Evolutionary conservation across 2,329 filamentous ascomycete genomes (phyloP), one percentile per base, ranked within the genome.

Genomic region (Dactylellina leptospora): DNA sequence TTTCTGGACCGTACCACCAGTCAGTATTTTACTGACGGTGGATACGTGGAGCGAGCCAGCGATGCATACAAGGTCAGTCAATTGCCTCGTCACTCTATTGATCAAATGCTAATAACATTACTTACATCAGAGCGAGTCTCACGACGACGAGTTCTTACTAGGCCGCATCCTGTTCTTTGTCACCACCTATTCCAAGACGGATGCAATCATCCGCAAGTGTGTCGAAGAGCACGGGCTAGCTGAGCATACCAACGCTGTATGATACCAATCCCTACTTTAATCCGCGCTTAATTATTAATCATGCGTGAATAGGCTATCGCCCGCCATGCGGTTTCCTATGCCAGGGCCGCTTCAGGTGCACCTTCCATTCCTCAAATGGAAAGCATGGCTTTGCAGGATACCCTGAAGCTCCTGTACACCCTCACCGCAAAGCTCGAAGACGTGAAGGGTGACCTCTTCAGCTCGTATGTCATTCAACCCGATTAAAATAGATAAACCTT

Each of bases 361-460:
- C 36, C 28, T 5, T 2, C 36, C 16, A 75, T 75, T n/a, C 47
- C 75, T 6, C 84, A 85, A 0, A 90, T 93, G 84, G 87, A 90
- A 74, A 87, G 90, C 68, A 87, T 93, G 86, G 92, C 93, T 0
- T 83, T 97, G 36, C 84, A 84, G 6, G 93, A 97, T 79, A 93
- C 90, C 0, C 82, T 95, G 53, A 97, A 96, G 78, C 84, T 97
- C 40, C 81, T 96, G 55, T 97, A 96, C 83, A 97, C 97, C 79
- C 83, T 96, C 58, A 90, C 90, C 1, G 51, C 53, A 16, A 73
- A 73, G 16, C 45, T 73, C 20, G 25, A 61, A 20, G 54, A 66
- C 22, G 16, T 50, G 5, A 28, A 59, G 11, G 54, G 28, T 18
- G 42, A 54, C 4, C 60, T 73, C 50, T 66, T 66, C 25, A 27